phyloP scores from a whole-genome alignment of 202 grass and related monocot species.

The Schoenoplectus tabernaemontani region DNA sequence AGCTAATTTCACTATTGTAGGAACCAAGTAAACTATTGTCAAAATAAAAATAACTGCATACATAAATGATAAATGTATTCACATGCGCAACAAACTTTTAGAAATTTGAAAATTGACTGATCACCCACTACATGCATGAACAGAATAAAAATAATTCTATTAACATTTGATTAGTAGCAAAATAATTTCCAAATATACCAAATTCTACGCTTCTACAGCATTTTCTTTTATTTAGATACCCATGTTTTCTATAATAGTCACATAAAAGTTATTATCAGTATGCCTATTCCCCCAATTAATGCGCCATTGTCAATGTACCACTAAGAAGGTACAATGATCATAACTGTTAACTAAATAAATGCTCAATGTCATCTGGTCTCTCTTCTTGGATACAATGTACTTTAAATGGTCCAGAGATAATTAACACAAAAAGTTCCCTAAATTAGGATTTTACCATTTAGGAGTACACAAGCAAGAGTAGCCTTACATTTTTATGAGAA shows the following conservation, averaged over 20 bases:
- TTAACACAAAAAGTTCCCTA: background rate
- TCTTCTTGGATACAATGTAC: background rate
- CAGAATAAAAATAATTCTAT: background rate
- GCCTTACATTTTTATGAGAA: background rate
- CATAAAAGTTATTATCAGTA: background rate
- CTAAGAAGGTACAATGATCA: background rate
- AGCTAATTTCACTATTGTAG: too few relatives aligned
- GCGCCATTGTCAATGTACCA: background rate
- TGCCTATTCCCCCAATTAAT: background rate
- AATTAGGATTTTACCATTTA: background rate
- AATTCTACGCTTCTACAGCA: background rate
- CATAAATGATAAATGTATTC: background rate
- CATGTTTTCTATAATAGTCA: background rate
- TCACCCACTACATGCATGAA: background rate
- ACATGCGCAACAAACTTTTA: background rate
- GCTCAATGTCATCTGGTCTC: background rate
- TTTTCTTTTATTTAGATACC: background rate
- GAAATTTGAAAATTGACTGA: background rate
- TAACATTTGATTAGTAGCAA: background rate
- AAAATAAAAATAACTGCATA: too few relatives aligned
- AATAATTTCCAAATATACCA: background rate
- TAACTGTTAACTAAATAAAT: background rate
- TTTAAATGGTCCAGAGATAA: background rate
- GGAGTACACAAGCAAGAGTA: background rate
- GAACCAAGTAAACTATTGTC: too few relatives aligned